Conservation (phyloP, 768 basidiomycete species). For the Pseudohyphozyma bogoriensis region DNA sequence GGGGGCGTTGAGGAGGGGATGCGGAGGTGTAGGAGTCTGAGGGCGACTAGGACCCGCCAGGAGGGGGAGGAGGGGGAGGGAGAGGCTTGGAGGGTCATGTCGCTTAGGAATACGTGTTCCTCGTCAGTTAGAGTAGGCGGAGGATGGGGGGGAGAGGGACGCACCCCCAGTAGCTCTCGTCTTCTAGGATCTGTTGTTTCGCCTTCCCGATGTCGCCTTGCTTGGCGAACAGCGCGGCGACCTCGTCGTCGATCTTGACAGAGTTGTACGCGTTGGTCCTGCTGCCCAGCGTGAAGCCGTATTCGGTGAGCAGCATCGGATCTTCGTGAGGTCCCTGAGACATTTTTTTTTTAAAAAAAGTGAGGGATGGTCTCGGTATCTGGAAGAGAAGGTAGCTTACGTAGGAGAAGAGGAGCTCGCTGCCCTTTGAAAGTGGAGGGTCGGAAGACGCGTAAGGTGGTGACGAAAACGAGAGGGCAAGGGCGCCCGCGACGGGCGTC, state of each 20-base stretch:
- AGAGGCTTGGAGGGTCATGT: conserved; percentile 26
- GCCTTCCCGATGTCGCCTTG: conserved; percentile 41
- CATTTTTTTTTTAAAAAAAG: no score
- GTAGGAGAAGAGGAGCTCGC: conserved; percentile 69
- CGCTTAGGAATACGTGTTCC: conserved; percentile 13
- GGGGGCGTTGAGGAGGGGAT: background rate
- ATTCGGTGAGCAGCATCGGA: conserved; percentile 69
- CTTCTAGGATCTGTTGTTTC: conserved; percentile 50
- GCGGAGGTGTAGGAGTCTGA: conserved; percentile 21
- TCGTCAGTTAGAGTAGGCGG: conserved; percentile 1
- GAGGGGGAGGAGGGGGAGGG: conserved; percentile 9
- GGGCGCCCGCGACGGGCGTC: conserved; percentile 27
- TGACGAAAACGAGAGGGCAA: conserved; percentile 27
- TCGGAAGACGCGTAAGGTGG: conserved; percentile 42
- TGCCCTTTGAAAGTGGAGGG: conserved; percentile 42
- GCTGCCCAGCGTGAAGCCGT: conserved; percentile 60
- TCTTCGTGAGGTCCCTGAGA: conserved; percentile 69
- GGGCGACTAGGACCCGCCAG: conserved; percentile 24
- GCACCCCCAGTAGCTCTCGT: conserved; percentile 78
- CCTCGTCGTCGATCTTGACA: conserved; percentile 52
- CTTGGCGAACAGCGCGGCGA: conserved; percentile 48
- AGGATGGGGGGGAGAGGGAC: conserved; percentile 22
- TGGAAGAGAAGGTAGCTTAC: no score
- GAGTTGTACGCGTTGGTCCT: conserved; percentile 35
- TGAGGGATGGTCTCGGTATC: no score